Evolutionary conservation across 1,284 basidiomycete genomes (phyloP), one percentile per base, ranked within the genome.

Genomic region (Pseudozyma pruni): DNA sequence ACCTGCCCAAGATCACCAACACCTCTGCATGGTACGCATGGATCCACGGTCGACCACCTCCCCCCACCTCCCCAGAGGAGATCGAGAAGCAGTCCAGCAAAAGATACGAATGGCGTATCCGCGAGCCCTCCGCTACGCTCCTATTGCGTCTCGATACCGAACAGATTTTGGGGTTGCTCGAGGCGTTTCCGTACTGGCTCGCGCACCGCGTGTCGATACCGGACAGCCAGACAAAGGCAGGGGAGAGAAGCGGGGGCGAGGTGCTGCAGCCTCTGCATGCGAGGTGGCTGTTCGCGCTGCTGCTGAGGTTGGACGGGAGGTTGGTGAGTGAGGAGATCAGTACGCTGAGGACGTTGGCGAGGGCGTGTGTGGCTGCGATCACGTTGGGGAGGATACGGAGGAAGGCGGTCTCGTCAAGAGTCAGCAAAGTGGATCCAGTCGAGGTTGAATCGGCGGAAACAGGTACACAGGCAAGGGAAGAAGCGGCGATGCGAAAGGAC

Each of bases 271-370:
- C 88, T 48, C 84, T 86, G 20, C 91, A 94, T 76, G 87, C 88
- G 2, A 87, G 87, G 31, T 96, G 94, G 93, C 88, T 93, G 41
- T 93, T 95, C 81, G 86, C 87, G 3, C 86, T 94, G 39, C 86
- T 97, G 14, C 85, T 89, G 16, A 86, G 88, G 40, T 84, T 94
- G 19, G 91, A 93, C 53, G 86, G 88, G 13, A 85, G 88, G 31
- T 84, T 94, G 29, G 87, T 88, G 33, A 88, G 90, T 14, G 90
- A 92, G 60, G 90, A 95, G 74, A 90, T 90, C 83, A 90, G 88
- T 69, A 85, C 87, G 2, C 83, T 96, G 48, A 89, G 94, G 16
- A 89, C 87, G 49, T 86, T 97, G 23, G 91, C 90, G 2, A 88
- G 92, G 31, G 88, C 87, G 4, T 89, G 90, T 74, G 85, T 91